These are phyloP conservation scores for Trichoderma koningiopsis DNA, from an alignment of 2,329 filamentous ascomycete species.

Conservation along the genomic window DNA sequence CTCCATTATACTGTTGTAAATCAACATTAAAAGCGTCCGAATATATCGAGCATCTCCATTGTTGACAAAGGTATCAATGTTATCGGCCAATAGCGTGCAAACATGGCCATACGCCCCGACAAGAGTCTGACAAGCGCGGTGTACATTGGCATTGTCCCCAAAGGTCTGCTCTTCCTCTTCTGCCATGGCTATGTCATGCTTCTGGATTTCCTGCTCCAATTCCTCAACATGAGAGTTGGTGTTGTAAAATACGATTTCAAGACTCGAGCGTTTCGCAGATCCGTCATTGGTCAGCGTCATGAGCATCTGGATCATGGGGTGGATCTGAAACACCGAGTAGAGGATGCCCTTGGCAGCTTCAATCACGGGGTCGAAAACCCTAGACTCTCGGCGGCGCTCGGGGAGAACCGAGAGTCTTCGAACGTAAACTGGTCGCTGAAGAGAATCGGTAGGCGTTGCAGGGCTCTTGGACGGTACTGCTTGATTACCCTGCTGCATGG, in stretches of 20 bases:
- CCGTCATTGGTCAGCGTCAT: slow-evolving; percentile 64
- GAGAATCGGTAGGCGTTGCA: slow-evolving; percentile 58
- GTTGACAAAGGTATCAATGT: slow-evolving; percentile 65
- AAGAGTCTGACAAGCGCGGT: slow-evolving; percentile 63
- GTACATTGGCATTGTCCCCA: slow-evolving; percentile 64
- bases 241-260: slow-evolving; percentile 69
- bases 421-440: slow-evolving; percentile 64
- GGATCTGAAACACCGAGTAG: slow-evolving; percentile 68
- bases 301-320: slow-evolving; percentile 67
- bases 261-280: slow-evolving; percentile 61
- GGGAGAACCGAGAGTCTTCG: slow-evolving; percentile 64
- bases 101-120: slow-evolving; percentile 68
- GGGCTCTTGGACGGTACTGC: slow-evolving; percentile 51
- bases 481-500: slow-evolving; percentile 60
- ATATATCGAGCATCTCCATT: slow-evolving; percentile 69
- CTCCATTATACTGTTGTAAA: slow-evolving; percentile 70
- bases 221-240: slow-evolving; percentile 68
- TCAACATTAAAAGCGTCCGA: slow-evolving; percentile 62
- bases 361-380: slow-evolving; percentile 60
- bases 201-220: slow-evolving; percentile 65
- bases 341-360: slow-evolving; percentile 68
- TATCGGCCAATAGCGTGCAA: slow-evolving; percentile 60
- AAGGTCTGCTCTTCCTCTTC: slow-evolving; percentile 52
- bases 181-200: slow-evolving; percentile 53
- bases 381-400: slow-evolving; percentile 64